These are phyloP conservation scores for Ascoidea asiatica DNA, from an alignment of 805 yeast species.

Conservation along the genomic window DNA sequence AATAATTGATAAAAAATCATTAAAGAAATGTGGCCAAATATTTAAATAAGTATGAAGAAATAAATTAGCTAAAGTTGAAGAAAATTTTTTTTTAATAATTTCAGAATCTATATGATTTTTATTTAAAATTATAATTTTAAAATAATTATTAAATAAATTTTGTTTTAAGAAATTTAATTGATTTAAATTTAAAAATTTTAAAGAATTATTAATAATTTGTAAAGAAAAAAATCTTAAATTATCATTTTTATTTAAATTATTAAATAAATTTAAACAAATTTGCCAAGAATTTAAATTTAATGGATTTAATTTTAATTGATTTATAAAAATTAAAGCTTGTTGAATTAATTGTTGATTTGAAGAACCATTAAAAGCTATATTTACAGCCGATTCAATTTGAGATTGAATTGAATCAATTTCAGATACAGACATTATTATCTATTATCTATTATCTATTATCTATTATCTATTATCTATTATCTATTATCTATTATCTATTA, in stretches of 20 bases:
- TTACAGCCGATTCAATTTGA: slow-evolving; percentile 83
- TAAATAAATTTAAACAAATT: slow-evolving; percentile 36
- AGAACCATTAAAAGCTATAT: slow-evolving; percentile 62
- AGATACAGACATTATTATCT: no score
- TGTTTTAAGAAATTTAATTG: slow-evolving; percentile 9
- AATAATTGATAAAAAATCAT: slow-evolving; percentile 30
- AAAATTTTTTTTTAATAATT: slow-evolving; percentile 40
- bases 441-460: no score
- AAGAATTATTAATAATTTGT: slow-evolving; percentile 53
- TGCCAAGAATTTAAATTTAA: slow-evolving; percentile 42
- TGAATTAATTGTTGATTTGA: slow-evolving; percentile 48
- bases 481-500: no score
- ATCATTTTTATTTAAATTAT: slow-evolving; percentile 26
- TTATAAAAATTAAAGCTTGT: slow-evolving; percentile 23
- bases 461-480: no score
- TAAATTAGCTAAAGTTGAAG: slow-evolving; percentile 38
- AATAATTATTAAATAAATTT: slow-evolving; percentile 13
- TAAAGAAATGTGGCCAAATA: slow-evolving; percentile 37
- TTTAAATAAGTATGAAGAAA: slow-evolving; percentile 35
- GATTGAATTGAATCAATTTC: slow-evolving; percentile 6
- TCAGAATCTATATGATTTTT: slow-evolving; percentile 20
- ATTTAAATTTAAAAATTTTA: slow-evolving; percentile 23
- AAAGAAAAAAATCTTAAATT: slow-evolving; percentile 52
- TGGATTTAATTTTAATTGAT: slow-evolving; percentile 27
- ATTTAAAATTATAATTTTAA: slow-evolving; percentile 7